A percentile compares a stretch with the other conserved stretches of the same genome.
Evolutionary conservation across 805 yeast species (phyloP).

Genomic region (Teunomyces kruisii): DNA sequence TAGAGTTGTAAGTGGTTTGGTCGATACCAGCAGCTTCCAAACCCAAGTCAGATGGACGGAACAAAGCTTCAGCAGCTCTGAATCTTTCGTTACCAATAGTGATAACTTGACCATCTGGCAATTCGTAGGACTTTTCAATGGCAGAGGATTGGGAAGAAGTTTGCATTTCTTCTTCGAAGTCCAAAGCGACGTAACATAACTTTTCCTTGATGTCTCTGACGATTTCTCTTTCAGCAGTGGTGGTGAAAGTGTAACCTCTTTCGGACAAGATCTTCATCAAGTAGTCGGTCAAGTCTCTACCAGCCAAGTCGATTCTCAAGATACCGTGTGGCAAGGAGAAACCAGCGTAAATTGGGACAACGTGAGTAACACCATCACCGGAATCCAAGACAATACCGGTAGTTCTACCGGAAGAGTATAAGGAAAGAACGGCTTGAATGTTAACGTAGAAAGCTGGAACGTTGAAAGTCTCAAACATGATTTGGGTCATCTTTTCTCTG

Average conservation of each 20-base stretch:
- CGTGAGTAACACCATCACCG: constrained; percentile 99
- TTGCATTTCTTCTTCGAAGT: constrained; percentile 99
- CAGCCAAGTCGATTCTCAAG: constrained; percentile 97
- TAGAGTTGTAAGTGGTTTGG: constrained; percentile 93
- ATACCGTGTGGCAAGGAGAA: constrained; percentile 99
- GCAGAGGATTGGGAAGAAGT: constrained; percentile 98
- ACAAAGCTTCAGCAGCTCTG: constrained; percentile 99
- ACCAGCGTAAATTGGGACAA: constrained; percentile 99
- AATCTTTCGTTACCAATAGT: constrained; percentile 99
- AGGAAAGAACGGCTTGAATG: constrained; percentile 96
- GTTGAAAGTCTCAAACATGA: constrained; percentile 97
- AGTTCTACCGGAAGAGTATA: constrained; percentile 99
- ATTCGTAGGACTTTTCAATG: constrained; percentile 97
- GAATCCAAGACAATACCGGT: constrained; percentile 99
- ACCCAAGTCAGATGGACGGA: constrained; percentile 93
- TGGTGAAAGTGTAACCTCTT: constrained; percentile 98
- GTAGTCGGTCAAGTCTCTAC: constrained; percentile 99
- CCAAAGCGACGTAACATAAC: constrained; percentile 98
- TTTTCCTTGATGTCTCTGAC: constrained; percentile 94
- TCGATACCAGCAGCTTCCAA: constrained; percentile 98
- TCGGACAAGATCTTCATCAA: constrained; percentile 97
- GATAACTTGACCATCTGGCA: constrained; percentile 99
- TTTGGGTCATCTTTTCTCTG: constrained; percentile 99
- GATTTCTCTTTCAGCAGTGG: constrained; percentile 99
- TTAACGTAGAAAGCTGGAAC: constrained; percentile 99